Base-by-base conservation (phyloP, 75 land plant species). In the Ceratopteris richardii region DNA sequence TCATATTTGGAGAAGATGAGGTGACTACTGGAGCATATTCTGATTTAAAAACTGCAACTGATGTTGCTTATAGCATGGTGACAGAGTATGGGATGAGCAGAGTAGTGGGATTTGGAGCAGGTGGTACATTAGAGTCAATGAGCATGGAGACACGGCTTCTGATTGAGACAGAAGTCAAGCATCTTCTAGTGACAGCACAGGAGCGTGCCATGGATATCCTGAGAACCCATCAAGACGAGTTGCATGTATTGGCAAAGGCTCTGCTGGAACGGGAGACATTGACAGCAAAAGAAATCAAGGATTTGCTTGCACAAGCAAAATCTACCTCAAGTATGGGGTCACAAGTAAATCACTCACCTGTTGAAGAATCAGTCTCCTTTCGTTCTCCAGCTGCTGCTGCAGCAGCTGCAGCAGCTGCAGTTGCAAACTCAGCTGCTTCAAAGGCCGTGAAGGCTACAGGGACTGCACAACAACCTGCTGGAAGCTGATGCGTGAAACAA, bases 1-100 rank as follows among this genome's bases (percentile, higher is more conserved):
- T 95, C 41, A 84, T 95, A 29, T 95, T 95, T 76, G 99, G 99
- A 46, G 96, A 95, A 48, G 80, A 68, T 60, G 96, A 86, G 66
- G 83, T 94, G 24, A 90, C 97, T 20, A 77, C 92, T 24, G 99
- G 99, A 11, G 99, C 99, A 44, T 85, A 86, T 6, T 75, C 77
- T 18, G 99, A 95, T 71, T 82, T 95, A 18, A 70, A 79, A 54
- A 82, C 89, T 44, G 99, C 99, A 39, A 90, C 99, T n/a, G 41
- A 58, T 1, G 61, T 95, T 18, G 99, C 99, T 1, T 67, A 84
- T 56, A 83, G 80, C 19, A 95, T 95, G 99, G 88, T 95, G 17
- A 94, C 98, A 20, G 90, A 86, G 68, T 94, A 83, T 79, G 98
- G 98, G 26, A 94, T 94, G 98, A 90, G 98, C 71, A 82, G 86